A percentile compares a stretch with the other conserved stretches of the same genome.
Evolutionary conservation across 2,329 filamentous ascomycete species (phyloP).

Genomic region (Aureobasidium sp.): DNA sequence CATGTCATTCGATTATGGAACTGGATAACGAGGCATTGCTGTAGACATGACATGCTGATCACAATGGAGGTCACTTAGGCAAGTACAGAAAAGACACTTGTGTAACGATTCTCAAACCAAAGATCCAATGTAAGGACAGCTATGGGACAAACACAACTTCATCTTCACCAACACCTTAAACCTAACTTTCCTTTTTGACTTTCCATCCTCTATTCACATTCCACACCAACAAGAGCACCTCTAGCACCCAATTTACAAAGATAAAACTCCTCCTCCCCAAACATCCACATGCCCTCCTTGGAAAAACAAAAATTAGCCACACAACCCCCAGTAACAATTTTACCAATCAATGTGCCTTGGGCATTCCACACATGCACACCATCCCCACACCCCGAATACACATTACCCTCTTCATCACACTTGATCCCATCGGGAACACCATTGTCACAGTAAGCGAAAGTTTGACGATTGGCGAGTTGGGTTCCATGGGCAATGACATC

Average conservation of each 20-base stretch:
- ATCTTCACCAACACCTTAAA: neutral
- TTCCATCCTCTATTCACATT: slow-evolving; percentile 14
- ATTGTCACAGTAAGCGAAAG: slow-evolving; percentile 46
- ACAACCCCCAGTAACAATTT: slow-evolving; percentile 44
- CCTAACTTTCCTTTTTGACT: neutral
- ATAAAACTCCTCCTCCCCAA: slow-evolving; percentile 19
- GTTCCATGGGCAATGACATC: slow-evolving; percentile 27
- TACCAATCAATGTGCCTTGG: slow-evolving; percentile 44
- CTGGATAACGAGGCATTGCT: neutral
- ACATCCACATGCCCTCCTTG: slow-evolving; percentile 20
- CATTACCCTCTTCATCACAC: slow-evolving; percentile 46
- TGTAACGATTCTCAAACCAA: neutral
- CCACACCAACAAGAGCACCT: slow-evolving; percentile 16
- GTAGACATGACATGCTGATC: neutral
- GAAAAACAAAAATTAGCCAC: slow-evolving; percentile 29
- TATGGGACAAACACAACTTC: neutral
- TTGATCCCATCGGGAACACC: slow-evolving; percentile 54
- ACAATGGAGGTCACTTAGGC: no score
- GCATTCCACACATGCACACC: slow-evolving; percentile 48
- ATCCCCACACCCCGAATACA: slow-evolving; percentile 49
- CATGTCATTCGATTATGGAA: neutral
- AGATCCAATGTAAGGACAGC: fast-evolving
- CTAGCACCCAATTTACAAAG: slow-evolving; percentile 15
- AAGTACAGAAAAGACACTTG: neutral
- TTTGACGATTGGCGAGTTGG: slow-evolving; percentile 23